These are phyloP conservation scores for Wallacemonas sp. DNA, from an alignment of 208 protist species.

Conservation along the genomic window DNA sequence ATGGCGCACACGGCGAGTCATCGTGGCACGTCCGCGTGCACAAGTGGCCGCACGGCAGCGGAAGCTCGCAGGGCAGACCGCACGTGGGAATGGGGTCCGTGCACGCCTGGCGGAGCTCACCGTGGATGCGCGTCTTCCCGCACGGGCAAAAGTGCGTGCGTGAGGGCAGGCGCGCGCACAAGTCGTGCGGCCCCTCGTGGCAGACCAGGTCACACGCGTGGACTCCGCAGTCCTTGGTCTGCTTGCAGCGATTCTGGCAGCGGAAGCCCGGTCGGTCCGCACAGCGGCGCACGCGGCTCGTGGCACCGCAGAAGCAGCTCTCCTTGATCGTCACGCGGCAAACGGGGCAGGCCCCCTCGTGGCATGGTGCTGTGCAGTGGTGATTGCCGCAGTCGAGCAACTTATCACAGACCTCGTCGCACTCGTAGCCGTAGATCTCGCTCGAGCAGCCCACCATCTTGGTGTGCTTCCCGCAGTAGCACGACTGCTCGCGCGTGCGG, in stretches of 20 bases:
- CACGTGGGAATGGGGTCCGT: slow-evolving; percentile 87
- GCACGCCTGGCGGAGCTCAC: slow-evolving; percentile 53
- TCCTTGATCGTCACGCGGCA: slow-evolving; percentile 65
- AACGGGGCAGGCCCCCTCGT: slow-evolving; percentile 82
- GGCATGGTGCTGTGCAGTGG: slow-evolving; percentile 79
- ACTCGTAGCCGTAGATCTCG: slow-evolving; percentile 70
- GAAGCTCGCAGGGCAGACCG: slow-evolving; percentile 68
- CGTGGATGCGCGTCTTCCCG: slow-evolving; percentile 36
- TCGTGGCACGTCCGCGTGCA: slow-evolving; percentile 85
- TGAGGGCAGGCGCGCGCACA: slow-evolving; percentile 58
- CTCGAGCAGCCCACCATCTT: slow-evolving; percentile 80
- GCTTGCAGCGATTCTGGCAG: slow-evolving; percentile 47
- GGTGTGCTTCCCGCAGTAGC: slow-evolving; percentile 78
- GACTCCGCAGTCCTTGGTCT: slow-evolving; percentile 78
- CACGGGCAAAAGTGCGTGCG: slow-evolving; percentile 56
- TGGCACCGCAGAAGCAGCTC: slow-evolving; percentile 90
- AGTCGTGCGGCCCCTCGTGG: slow-evolving; percentile 75
- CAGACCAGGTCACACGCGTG: slow-evolving; percentile 80
- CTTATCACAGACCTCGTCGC: slow-evolving; percentile 69
- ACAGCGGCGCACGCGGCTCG: slow-evolving; percentile 40
- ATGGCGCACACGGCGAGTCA: slow-evolving; percentile 70
- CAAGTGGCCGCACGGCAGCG: slow-evolving; percentile 82
- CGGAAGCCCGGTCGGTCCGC: slow-evolving; percentile 39
- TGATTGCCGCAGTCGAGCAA: slow-evolving; percentile 81
- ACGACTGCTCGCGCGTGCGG: slow-evolving; percentile 58